A percentile compares a stretch with the other conserved stretches of the same genome.
These are phyloP conservation scores for Ramaria rubella DNA, from an alignment of 768 basidiomycete genomes.

Conservation along the genomic window DNA sequence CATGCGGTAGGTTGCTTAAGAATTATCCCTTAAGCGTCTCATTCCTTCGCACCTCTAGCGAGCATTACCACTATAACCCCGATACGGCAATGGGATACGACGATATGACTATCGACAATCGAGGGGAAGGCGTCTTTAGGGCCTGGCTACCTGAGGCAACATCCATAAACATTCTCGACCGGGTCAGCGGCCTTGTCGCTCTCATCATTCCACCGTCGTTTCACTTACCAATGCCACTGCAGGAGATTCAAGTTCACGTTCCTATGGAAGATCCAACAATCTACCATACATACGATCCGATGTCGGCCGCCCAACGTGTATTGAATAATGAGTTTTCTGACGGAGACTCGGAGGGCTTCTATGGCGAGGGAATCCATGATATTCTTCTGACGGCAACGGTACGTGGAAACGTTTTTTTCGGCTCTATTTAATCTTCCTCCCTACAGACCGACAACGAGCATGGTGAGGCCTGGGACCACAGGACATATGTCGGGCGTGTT, in stretches of 20 bases:
- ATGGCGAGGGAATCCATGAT: background rate
- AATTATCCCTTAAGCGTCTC: background rate
- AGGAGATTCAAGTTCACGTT: background rate
- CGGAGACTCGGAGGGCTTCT: background rate
- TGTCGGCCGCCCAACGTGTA: constrained; percentile 38
- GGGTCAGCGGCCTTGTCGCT: background rate
- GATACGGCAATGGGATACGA: background rate
- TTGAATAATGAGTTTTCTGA: constrained; percentile 49
- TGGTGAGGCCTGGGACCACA: constrained; percentile 45
- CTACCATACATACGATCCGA: constrained; percentile 1
- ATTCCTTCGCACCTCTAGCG: background rate
- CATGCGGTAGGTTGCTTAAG: background rate
- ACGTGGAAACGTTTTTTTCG: too few species aligned
- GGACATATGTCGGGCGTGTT: constrained; percentile 42
- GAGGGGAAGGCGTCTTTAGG: background rate
- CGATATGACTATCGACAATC: background rate
- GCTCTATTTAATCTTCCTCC: too few species aligned
- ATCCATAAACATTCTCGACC: background rate
- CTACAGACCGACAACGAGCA: constrained; percentile 42
- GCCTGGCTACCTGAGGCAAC: background rate
- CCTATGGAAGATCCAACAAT: background rate
- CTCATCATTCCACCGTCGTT: too few species aligned
- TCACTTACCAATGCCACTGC: background rate
- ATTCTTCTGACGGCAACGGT: too few species aligned
- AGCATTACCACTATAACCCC: background rate